These are phyloP conservation scores for Pilasporangium apinafurcum DNA, from an alignment of 352 stramenopile species.

Conservation along the genomic window DNA sequence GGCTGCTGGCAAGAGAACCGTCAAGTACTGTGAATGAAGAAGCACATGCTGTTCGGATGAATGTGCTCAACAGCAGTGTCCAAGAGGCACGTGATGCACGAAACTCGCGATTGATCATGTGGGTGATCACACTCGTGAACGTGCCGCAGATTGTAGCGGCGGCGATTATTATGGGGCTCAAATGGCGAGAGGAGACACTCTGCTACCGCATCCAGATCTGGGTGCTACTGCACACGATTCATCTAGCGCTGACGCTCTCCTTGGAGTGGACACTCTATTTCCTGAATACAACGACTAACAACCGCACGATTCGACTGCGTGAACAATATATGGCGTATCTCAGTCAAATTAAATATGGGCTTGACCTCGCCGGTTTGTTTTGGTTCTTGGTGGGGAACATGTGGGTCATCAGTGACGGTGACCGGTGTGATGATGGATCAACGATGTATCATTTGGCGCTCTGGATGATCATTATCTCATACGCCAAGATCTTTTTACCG, in stretches of 20 bases:
- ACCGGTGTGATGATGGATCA: conserved; percentile 69
- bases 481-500: conserved; percentile 91
- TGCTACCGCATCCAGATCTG: conserved; percentile 84
- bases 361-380: conserved; percentile 72
- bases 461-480: conserved; percentile 91
- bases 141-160: conserved; percentile 66
- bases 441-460: conserved; percentile 81
- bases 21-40: conserved; percentile 48
- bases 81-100: conserved; percentile 72
- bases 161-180: conserved; percentile 46
- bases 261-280: conserved; percentile 79
- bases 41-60: conserved; percentile 73
- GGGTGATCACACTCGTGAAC: conserved; percentile 69
- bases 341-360: conserved; percentile 75
- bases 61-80: conserved; percentile 81
- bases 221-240: conserved; percentile 70
- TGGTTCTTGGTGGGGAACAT: conserved; percentile 88
- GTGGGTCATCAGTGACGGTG: conserved; percentile 84
- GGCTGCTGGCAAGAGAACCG: conserved; percentile 21
- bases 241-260: conserved; percentile 56
- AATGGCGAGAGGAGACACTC: conserved; percentile 62
- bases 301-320: conserved; percentile 48
- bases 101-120: conserved; percentile 78
- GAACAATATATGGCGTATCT: conserved; percentile 66
- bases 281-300: conserved; percentile 45